Evolutionary conservation across 2,329 filamentous ascomycete species (phyloP).

Genomic region (Cladophialophora bantiana): DNA sequence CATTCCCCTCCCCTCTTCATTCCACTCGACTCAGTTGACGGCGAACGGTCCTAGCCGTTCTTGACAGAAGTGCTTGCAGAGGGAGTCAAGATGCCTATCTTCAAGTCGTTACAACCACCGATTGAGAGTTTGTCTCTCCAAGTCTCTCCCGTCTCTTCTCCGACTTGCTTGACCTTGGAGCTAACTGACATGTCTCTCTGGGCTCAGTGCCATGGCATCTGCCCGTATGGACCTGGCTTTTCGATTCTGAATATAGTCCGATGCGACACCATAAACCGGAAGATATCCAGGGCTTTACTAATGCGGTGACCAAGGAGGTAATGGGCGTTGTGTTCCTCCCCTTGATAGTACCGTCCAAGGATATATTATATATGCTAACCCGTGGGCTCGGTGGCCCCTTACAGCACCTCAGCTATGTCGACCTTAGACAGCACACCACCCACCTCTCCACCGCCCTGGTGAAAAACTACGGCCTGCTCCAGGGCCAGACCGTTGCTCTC

Average conservation of each 20-base stretch:
- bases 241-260: conserved; percentile 63
- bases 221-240: conserved; percentile 68
- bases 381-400: too few relatives aligned
- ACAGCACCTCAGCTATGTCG: conserved; percentile 60
- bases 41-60: not conserved
- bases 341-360: conserved; percentile 42
- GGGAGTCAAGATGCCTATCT: conserved; percentile 36
- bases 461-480: conserved; percentile 60
- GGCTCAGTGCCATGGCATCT: conserved; percentile 59
- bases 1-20: not conserved
- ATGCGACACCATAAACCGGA: conserved; percentile 49
- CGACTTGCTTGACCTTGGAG: not conserved
- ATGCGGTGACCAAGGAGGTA: conserved; percentile 64
- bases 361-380: too few relatives aligned
- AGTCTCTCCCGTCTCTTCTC: not conserved
- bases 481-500: conserved; percentile 65
- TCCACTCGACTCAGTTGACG: not conserved
- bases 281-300: conserved; percentile 61
- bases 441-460: conserved; percentile 67
- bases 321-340: not conserved
- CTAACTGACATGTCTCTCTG: conserved; percentile 5
- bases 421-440: conserved; percentile 64
- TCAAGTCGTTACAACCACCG: conserved; percentile 37
- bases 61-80: not conserved
- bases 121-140: conserved; percentile 31